Evolutionary conservation across 805 yeast genomes (phyloP).

Genomic region (Diddensiella transvaalensis): DNA sequence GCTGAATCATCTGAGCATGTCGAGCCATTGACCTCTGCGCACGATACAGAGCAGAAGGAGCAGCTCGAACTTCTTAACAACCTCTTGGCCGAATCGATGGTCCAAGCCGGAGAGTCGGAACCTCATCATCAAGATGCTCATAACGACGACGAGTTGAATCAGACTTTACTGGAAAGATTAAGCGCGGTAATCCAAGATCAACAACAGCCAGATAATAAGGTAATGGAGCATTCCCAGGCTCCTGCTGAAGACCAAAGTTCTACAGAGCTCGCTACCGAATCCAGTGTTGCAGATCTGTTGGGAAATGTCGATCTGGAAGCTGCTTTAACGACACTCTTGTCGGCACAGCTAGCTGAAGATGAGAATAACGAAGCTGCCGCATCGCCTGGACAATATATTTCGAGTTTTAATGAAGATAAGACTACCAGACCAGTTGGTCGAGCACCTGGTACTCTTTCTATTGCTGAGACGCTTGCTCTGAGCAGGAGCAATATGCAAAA

Average conservation of each 20-base stretch:
- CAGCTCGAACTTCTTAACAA: slow-evolving; percentile 11
- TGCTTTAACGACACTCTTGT: slow-evolving; percentile 11
- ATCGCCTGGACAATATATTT: background rate
- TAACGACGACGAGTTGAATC: slow-evolving; percentile 10
- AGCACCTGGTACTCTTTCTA: slow-evolving; percentile 35
- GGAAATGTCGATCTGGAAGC: slow-evolving; percentile 12
- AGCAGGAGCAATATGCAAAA: slow-evolving; percentile 25
- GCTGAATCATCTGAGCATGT: background rate
- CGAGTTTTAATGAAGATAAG: background rate
- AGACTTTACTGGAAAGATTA: slow-evolving; percentile 9
- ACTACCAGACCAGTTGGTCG: background rate
- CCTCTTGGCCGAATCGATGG: slow-evolving; percentile 5
- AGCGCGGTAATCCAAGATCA: slow-evolving; percentile 5
- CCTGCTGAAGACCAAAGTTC: background rate
- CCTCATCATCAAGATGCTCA: background rate
- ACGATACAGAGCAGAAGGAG: slow-evolving; percentile 1
- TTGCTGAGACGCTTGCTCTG: slow-evolving; percentile 58
- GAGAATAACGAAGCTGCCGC: background rate
- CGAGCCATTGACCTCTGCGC: background rate
- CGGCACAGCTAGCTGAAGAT: slow-evolving; percentile 5
- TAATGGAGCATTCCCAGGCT: background rate
- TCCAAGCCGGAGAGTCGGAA: background rate
- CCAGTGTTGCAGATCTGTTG: slow-evolving; percentile 5
- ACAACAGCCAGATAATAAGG: background rate
- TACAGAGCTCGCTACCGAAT: background rate